Evolutionary conservation across 352 stramenopile genomes (phyloP).

Genomic region (Phytophthora aleatoria): DNA sequence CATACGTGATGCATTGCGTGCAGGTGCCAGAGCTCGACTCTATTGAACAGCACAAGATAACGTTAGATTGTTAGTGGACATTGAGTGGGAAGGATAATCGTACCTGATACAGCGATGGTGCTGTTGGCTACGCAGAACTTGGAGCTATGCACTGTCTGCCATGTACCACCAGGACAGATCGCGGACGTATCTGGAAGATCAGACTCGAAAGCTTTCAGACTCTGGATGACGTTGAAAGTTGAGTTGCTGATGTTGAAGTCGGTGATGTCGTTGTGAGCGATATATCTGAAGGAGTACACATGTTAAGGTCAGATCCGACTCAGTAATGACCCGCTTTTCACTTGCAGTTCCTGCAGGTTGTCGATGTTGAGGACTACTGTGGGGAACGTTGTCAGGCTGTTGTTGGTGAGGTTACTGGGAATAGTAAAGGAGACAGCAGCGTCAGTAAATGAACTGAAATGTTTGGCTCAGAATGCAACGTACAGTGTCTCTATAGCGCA

Average conservation of each 20-base stretch:
- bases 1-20: constrained; percentile 19
- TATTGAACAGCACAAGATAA: background rate
- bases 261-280: constrained; percentile 37
- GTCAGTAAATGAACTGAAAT: background rate
- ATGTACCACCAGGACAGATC: constrained; percentile 28
- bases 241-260: constrained; percentile 44
- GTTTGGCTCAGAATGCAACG: constrained; percentile 1
- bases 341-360: constrained; percentile 38
- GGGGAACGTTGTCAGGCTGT: constrained; percentile 35
- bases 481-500: constrained; percentile 39
- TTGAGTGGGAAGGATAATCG: background rate
- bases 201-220: constrained; percentile 30
- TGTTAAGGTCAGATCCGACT: background rate
- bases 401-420: constrained; percentile 41
- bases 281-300: constrained; percentile 26
- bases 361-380: constrained; percentile 40
- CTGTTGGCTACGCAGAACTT: constrained; percentile 37
- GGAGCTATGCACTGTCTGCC: constrained; percentile 37
- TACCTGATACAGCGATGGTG: constrained; percentile 12
- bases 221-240: constrained; percentile 35
- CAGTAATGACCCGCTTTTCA: background rate
- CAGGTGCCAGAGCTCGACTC: constrained; percentile 9
- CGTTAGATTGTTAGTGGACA: constrained; percentile 1
- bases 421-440: background rate
- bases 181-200: constrained; percentile 23